Percentiles rank a stretch among this genome's conserved stretches.
Conservation (phyloP, 1,139 yeast genomes). For the Candida sp. region DNA sequence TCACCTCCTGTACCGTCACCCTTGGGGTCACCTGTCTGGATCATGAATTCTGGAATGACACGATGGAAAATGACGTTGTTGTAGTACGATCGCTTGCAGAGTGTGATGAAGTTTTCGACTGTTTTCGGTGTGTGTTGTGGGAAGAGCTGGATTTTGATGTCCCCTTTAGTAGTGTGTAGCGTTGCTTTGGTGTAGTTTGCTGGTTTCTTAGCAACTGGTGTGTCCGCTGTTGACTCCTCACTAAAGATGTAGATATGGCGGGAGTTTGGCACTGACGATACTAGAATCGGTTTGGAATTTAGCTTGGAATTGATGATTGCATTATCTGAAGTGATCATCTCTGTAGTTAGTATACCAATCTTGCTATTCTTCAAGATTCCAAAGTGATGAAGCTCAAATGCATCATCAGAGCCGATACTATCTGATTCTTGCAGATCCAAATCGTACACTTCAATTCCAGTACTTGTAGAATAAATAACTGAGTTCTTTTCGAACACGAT, state of each 20-base stretch:
- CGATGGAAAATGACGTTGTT: slow-evolving; percentile 68
- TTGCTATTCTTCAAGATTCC: background rate
- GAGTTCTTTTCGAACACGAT: slow-evolving; percentile 8
- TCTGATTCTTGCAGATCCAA: background rate
- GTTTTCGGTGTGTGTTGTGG: slow-evolving; percentile 44
- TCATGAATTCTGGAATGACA: slow-evolving; percentile 44
- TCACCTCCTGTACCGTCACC: slow-evolving; percentile 46
- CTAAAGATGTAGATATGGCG: slow-evolving; percentile 29
- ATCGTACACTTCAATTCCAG: background rate
- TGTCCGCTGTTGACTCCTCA: slow-evolving; percentile 17
- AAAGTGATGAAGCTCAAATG: background rate
- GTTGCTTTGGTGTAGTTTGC: slow-evolving; percentile 18
- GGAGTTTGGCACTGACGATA: slow-evolving; percentile 28
- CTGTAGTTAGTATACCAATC: slow-evolving; percentile 18
- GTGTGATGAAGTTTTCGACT: slow-evolving; percentile 45
- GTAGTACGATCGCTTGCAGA: slow-evolving; percentile 51
- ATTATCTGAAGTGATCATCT: slow-evolving; percentile 41
- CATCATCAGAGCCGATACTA: background rate
- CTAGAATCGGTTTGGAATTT: slow-evolving; percentile 31
- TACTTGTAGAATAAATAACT: slow-evolving; percentile 9
- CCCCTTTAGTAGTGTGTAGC: slow-evolving; percentile 53
- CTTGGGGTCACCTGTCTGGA: slow-evolving; percentile 47
- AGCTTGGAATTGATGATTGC: slow-evolving; percentile 35
- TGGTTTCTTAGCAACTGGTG: background rate
- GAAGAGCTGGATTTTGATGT: slow-evolving; percentile 41